These are phyloP conservation scores for Kuraishia capsulata DNA, from an alignment of 805 yeast genomes.

Conservation along the genomic window DNA sequence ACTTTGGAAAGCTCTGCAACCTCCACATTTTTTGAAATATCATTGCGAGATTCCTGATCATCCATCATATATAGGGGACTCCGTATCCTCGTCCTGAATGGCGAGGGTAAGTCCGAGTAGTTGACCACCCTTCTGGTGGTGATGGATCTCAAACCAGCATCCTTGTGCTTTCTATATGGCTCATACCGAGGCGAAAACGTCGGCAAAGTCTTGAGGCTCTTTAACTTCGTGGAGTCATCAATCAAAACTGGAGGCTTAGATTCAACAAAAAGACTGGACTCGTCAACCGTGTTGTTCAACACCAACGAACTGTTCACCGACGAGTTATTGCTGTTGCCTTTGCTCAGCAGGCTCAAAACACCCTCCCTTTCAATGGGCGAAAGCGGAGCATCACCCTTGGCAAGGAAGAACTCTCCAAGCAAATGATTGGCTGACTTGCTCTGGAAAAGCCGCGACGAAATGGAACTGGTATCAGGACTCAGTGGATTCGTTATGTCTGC, in stretches of 20 bases:
- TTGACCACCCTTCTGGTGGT: not conserved
- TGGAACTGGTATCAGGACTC: not conserved
- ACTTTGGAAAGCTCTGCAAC: too few species aligned
- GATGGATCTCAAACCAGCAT: not conserved
- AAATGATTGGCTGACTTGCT: not conserved
- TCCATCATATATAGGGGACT: not conserved
- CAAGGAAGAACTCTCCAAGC: constrained; percentile 60
- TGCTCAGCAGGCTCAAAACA: constrained; percentile 28
- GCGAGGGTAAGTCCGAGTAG: not conserved
- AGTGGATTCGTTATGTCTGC: not conserved
- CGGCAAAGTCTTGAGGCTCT: not conserved
- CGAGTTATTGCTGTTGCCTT: not conserved
- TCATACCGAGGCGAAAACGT: not conserved
- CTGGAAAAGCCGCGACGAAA: not conserved
- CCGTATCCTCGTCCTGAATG: not conserved
- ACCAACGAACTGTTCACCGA: not conserved
- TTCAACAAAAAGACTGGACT: not conserved
- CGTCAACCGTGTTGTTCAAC: not conserved
- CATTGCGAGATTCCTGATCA: not conserved
- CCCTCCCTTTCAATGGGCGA: constrained; percentile 74
- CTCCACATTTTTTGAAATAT: not conserved
- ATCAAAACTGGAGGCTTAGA: not conserved
- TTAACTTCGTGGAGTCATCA: not conserved
- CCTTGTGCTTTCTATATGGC: not conserved
- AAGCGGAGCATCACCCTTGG: constrained; percentile 68